A percentile compares a stretch with the other conserved stretches of the same genome.
phyloP scores from a whole-genome alignment of 2,329 filamentous ascomycete species.

The Calonectria hongkongensis region DNA sequence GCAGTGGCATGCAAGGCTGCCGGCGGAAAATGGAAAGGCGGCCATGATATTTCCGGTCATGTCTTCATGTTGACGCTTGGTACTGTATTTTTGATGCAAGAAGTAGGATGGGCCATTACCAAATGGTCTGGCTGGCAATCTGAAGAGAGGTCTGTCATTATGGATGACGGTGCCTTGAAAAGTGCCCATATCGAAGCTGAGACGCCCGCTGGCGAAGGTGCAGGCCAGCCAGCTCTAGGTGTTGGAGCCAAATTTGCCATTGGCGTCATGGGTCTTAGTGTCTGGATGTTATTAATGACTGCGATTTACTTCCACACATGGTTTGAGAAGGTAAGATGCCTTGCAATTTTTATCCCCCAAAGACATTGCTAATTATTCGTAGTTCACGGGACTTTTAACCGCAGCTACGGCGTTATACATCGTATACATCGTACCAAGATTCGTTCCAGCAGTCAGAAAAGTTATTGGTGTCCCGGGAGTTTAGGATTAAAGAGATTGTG shows the following conservation, averaged over 20 bases:
- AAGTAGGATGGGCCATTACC: constrained; percentile 78
- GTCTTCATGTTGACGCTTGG: constrained; percentile 94
- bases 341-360: too few species aligned
- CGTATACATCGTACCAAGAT: constrained; percentile 72
- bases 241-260: constrained; percentile 74
- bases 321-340: constrained; percentile 89
- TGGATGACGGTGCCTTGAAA: constrained; percentile 80
- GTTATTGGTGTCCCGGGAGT: constrained; percentile 72
- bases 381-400: constrained; percentile 73
- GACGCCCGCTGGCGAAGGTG: constrained; percentile 49
- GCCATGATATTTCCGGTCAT: constrained; percentile 96
- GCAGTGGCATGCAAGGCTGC: constrained; percentile 87
- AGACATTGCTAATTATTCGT: constrained; percentile 49
- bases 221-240: constrained; percentile 60
- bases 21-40: constrained; percentile 92
- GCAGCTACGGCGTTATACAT: constrained; percentile 68
- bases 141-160: constrained; percentile 80
- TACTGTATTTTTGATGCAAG: constrained; percentile 87
- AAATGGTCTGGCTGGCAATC: constrained; percentile 63
- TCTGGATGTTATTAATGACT: constrained; percentile 99
- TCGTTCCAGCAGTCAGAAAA: constrained; percentile 66
- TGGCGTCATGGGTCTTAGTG: constrained; percentile 80
- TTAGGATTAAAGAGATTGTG: constrained; percentile 52
- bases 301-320: constrained; percentile 99
- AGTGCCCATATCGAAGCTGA: constrained; percentile 71